Evolutionary conservation across 192 early-diverging fungal genomes (phyloP).

Genomic region (Umbelopsis vinacea): DNA sequence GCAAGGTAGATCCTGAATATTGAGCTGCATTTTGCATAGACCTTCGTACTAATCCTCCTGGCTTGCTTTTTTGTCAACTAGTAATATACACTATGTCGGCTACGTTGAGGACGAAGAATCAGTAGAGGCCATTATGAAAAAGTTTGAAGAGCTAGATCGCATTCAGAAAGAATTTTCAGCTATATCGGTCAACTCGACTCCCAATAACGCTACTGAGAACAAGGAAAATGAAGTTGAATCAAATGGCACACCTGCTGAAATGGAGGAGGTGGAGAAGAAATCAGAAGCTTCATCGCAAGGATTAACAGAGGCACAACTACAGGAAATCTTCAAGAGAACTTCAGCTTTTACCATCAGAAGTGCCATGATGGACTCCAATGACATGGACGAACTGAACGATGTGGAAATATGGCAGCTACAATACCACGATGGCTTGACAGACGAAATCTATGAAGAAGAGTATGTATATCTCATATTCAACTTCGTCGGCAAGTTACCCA

Average conservation of each 20-base stretch:
- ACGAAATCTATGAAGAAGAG: constrained; percentile 83
- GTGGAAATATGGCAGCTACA: constrained; percentile 83
- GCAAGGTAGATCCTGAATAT: constrained; percentile 30
- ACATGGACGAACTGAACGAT: constrained; percentile 65
- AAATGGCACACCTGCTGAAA: background rate
- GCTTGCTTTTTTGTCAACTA: constrained; percentile 8
- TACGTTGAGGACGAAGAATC: constrained; percentile 98
- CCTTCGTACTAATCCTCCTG: background rate
- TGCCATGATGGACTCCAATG: constrained; percentile 60
- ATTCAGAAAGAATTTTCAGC: constrained; percentile 77
- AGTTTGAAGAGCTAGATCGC: constrained; percentile 93
- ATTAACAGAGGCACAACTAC: constrained; percentile 78
- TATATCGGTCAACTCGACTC: constrained; percentile 17
- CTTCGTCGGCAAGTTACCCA: background rate
- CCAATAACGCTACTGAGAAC: background rate
- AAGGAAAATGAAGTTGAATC: constrained; percentile 8
- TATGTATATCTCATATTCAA: constrained; percentile 38
- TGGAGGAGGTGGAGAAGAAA: constrained; percentile 35
- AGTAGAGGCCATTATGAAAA: constrained; percentile 96
- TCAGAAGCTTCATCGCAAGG: constrained; percentile 28
- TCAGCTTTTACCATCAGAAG: constrained; percentile 82
- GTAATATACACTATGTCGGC: constrained; percentile 86
- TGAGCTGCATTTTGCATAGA: background rate
- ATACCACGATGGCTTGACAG: constrained; percentile 69
- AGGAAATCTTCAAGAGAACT: constrained; percentile 90